phyloP scores from a whole-genome alignment of 2,329 filamentous ascomycete genomes.

The Trichoderma sp. region DNA sequence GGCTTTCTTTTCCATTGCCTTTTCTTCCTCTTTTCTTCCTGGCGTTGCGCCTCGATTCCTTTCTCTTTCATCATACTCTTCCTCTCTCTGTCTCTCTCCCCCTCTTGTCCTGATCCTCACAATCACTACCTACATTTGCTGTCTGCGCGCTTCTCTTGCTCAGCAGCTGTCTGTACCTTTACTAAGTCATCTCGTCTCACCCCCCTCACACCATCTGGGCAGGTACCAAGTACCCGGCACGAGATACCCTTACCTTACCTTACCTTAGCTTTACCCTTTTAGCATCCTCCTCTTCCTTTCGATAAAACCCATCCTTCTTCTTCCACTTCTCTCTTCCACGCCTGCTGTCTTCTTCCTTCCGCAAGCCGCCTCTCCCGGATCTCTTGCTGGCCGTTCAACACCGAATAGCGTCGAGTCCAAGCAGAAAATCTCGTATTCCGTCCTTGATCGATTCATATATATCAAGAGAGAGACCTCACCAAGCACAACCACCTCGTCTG shows the following conservation, averaged over 20 bases:
- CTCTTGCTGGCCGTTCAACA: slow-evolving; percentile 5
- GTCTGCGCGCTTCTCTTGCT: not conserved
- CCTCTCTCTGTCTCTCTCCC: not conserved
- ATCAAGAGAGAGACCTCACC: not conserved
- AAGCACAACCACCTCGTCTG: not conserved
- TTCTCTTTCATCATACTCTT: not conserved
- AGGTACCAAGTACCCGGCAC: slow-evolving; percentile 14
- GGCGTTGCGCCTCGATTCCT: not conserved
- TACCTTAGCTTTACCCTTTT: slow-evolving; percentile 1
- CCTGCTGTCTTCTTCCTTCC: not conserved
- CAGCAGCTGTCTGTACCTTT: not conserved
- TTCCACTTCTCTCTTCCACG: not conserved
- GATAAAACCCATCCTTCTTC: not conserved
- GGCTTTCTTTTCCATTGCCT: not conserved
- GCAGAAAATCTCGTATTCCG: not conserved
- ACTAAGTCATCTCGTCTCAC: too few relatives aligned
- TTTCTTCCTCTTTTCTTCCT: not conserved
- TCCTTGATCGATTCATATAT: slow-evolving; percentile 10
- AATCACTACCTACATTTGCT: not conserved
- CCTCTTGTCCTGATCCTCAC: not conserved
- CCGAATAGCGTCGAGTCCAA: slow-evolving; percentile 13
- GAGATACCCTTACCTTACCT: not conserved
- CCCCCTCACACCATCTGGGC: not conserved
- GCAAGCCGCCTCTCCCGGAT: not conserved
- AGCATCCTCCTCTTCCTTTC: slow-evolving; percentile 5